A percentile compares a stretch with the other conserved stretches of the same genome.
Conservation (phyloP, 2,329 filamentous ascomycete species). For the Paecilomyces fulvus region DNA sequence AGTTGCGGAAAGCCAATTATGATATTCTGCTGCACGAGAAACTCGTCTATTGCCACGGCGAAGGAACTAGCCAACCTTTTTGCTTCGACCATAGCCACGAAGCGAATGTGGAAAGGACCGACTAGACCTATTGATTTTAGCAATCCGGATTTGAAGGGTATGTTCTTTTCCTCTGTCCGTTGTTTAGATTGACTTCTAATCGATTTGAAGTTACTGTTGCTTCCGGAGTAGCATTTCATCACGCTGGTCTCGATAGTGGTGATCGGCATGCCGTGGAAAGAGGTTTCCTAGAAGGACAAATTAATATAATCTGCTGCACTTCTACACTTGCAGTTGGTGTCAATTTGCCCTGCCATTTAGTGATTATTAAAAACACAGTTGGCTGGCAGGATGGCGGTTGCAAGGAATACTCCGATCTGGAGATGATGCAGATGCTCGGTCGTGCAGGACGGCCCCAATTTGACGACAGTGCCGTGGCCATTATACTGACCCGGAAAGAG, state of each 20-base stretch:
- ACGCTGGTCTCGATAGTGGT: slow-evolving; percentile 60
- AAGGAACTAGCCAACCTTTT: slow-evolving; percentile 59
- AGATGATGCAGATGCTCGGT: slow-evolving; percentile 86
- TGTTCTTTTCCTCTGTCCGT: slow-evolving; percentile 13
- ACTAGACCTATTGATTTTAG: slow-evolving; percentile 42
- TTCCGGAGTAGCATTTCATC: slow-evolving; percentile 70
- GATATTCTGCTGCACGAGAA: slow-evolving; percentile 73
- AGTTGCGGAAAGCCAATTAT: slow-evolving; percentile 67
- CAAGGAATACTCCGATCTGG: slow-evolving; percentile 70
- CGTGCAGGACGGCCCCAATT: slow-evolving; percentile 78
- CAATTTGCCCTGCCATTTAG: slow-evolving; percentile 75
- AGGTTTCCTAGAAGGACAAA: slow-evolving; percentile 60
- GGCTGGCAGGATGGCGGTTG: slow-evolving; percentile 52
- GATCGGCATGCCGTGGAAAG: slow-evolving; percentile 62
- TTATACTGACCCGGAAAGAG: slow-evolving; percentile 67
- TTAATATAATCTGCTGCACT: slow-evolving; percentile 77
- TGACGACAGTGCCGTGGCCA: slow-evolving; percentile 63
- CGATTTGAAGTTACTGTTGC: slow-evolving; percentile 32
- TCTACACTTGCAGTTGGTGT: slow-evolving; percentile 77
- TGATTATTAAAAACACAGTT: slow-evolving; percentile 73
- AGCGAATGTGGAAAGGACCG: slow-evolving; percentile 58
- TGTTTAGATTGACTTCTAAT: slow-evolving; percentile 8
- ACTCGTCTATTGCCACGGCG: slow-evolving; percentile 61
- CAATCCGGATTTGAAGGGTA: slow-evolving; percentile 53
- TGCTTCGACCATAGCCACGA: slow-evolving; percentile 40